Conservation (phyloP, 345 rosid genomes). For the Rhizophora mangle region DNA sequence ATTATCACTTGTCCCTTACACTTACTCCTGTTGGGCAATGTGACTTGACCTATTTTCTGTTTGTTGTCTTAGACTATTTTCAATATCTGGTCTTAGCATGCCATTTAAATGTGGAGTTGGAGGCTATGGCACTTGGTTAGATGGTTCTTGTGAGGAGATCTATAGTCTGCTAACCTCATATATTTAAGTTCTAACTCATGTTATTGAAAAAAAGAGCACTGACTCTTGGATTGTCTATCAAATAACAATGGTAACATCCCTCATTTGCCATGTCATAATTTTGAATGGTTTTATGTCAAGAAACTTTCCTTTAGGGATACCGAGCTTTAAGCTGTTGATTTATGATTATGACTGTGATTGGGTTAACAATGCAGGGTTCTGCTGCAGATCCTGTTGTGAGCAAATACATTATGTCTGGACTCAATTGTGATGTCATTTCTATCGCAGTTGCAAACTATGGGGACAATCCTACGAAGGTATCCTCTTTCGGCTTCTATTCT, state of each 20-base stretch:
- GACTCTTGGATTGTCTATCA: no score
- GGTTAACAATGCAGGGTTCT: constrained; percentile 44
- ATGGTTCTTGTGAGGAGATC: neutral
- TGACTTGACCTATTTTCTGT: neutral
- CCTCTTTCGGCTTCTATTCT: neutral
- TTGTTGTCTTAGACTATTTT: no score
- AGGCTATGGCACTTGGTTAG: neutral
- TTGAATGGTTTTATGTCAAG: no score
- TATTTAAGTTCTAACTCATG: no score
- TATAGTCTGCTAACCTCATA: neutral
- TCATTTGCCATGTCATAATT: no score
- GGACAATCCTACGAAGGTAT: constrained; percentile 80
- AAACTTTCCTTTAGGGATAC: no score
- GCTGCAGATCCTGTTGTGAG: constrained; percentile 56
- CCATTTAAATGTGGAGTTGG: neutral
- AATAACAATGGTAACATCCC: no score
- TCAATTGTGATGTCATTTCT: constrained; percentile 63
- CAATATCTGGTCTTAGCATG: neutral
- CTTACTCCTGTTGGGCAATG: no score
- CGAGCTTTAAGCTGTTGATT: neutral
- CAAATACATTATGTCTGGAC: constrained; percentile 63
- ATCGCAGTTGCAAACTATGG: constrained; percentile 81
- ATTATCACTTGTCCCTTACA: no score
- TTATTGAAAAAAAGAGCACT: no score
- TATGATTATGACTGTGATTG: neutral